These are phyloP conservation scores for Emergomyces pasteurianus DNA, from an alignment of 2,329 filamentous ascomycete genomes.

Conservation along the genomic window DNA sequence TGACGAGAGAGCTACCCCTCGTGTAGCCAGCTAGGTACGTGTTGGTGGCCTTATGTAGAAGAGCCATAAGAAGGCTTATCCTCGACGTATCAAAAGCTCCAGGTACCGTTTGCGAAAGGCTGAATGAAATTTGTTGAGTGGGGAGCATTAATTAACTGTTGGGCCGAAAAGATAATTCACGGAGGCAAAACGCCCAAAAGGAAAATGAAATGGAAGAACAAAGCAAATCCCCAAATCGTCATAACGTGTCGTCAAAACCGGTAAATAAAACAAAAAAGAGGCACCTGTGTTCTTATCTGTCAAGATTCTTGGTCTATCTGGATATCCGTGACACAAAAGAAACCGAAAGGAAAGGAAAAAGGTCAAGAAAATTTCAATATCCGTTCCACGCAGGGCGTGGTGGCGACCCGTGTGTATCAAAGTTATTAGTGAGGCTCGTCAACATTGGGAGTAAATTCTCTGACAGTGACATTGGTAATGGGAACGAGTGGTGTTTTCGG, in stretches of 20 bases:
- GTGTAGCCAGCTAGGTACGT: too few species aligned
- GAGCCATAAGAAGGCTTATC: constrained; percentile 40
- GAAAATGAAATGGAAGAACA: neutral
- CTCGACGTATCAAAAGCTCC: too few species aligned
- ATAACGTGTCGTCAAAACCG: neutral
- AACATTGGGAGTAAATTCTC: neutral
- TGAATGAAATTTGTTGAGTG: constrained; percentile 23
- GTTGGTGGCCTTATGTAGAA: constrained; percentile 16
- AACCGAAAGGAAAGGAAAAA: neutral
- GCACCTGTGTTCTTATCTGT: neutral
- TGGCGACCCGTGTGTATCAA: neutral
- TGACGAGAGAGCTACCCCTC: too few species aligned
- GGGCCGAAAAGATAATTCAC: too few species aligned
- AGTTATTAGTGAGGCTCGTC: neutral
- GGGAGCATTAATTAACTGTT: constrained; percentile 7
- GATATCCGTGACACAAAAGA: neutral
- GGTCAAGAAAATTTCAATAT: neutral
- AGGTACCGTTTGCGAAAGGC: too few species aligned
- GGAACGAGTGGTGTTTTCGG: neutral
- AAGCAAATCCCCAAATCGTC: neutral
- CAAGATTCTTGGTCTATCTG: neutral
- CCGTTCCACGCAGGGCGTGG: neutral
- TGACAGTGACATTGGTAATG: neutral
- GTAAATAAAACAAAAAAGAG: neutral
- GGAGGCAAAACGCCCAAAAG: neutral